Percentiles rank a stretch among this genome's conserved stretches.
These are phyloP conservation scores for Baudoinia panamericana DNA, from an alignment of 495 filamentous ascomycete species.

Conservation along the genomic window DNA sequence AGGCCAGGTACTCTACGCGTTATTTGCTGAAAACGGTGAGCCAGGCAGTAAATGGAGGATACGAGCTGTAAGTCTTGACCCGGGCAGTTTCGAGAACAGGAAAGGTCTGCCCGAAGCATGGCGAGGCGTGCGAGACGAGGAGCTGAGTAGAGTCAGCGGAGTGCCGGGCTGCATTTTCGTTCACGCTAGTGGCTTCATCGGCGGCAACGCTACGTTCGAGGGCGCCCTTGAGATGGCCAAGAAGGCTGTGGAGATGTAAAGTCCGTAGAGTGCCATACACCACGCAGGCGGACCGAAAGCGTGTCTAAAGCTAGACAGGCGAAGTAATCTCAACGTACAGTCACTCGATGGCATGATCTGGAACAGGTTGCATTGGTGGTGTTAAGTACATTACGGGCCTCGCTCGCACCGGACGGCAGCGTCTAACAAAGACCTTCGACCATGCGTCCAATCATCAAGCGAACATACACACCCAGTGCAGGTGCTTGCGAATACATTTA, in stretches of 20 bases:
- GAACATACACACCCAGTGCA: no score
- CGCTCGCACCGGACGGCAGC: no score
- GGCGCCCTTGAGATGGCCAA: conserved; percentile 80
- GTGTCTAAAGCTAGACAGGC: no score
- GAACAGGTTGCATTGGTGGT: no score
- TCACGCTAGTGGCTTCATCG: conserved; percentile 91
- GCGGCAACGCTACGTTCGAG: conserved; percentile 80
- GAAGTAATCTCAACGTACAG: no score
- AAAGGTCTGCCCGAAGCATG: conserved; percentile 82
- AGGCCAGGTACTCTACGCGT: conserved; percentile 68
- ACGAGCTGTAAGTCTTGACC: conserved; percentile 67
- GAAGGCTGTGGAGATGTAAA: conserved; percentile 48
- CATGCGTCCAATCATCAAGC: no score
- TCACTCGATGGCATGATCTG: no score
- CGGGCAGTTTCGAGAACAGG: conserved; percentile 76
- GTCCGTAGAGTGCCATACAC: background rate
- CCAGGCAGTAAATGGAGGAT: conserved; percentile 77
- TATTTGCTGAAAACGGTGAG: conserved; percentile 69
- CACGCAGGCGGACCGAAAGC: no score
- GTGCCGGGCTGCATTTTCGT: conserved; percentile 76
- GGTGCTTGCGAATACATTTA: no score
- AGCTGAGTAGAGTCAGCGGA: conserved; percentile 60
- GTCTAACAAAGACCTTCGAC: no score
- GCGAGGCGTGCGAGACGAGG: conserved; percentile 77
- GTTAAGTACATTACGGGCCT: no score